Percentiles rank a stretch among this genome's conserved stretches.
Conservation (phyloP, 2,329 filamentous ascomycete species). For the Xylariaceae sp. region DNA sequence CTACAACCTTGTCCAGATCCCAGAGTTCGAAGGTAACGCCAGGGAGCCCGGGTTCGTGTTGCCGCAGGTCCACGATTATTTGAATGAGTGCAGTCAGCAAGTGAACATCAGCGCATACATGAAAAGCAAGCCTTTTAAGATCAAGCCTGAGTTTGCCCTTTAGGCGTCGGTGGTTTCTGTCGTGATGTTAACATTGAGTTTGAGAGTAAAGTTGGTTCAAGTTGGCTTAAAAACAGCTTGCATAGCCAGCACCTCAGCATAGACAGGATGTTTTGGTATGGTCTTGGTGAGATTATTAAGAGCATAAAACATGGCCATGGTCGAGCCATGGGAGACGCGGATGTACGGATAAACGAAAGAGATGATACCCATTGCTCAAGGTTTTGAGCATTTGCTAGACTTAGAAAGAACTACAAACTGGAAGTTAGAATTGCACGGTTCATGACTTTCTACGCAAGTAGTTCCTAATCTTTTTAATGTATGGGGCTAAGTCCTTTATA, state of each 20-base stretch:
- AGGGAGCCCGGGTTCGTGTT: slow-evolving; percentile 54
- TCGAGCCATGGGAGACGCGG: background rate
- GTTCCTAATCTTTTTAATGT: too few species aligned
- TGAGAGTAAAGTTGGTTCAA: background rate
- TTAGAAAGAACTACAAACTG: background rate
- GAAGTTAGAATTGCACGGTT: background rate
- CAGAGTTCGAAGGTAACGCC: slow-evolving; percentile 70
- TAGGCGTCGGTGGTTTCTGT: background rate
- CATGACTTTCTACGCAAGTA: background rate
- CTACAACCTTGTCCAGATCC: slow-evolving; percentile 79
- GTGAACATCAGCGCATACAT: slow-evolving; percentile 70
- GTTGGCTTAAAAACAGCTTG: background rate
- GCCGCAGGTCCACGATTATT: slow-evolving; percentile 66
- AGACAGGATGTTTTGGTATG: background rate
- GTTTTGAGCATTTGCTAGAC: slow-evolving; percentile 9
- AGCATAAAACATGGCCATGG: background rate
- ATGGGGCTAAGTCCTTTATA: too few species aligned
- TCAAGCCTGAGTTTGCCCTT: slow-evolving; percentile 40
- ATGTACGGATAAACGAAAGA: slow-evolving; percentile 6
- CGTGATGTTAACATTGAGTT: background rate
- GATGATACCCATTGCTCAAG: slow-evolving; percentile 21
- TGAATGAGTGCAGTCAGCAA: slow-evolving; percentile 62
- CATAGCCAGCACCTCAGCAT: background rate
- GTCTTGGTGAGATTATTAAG: background rate
- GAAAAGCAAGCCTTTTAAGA: slow-evolving; percentile 55